These are phyloP conservation scores for Debaryomycetaceae sp. DNA, from an alignment of 1,139 yeast species.

Conservation along the genomic window DNA sequence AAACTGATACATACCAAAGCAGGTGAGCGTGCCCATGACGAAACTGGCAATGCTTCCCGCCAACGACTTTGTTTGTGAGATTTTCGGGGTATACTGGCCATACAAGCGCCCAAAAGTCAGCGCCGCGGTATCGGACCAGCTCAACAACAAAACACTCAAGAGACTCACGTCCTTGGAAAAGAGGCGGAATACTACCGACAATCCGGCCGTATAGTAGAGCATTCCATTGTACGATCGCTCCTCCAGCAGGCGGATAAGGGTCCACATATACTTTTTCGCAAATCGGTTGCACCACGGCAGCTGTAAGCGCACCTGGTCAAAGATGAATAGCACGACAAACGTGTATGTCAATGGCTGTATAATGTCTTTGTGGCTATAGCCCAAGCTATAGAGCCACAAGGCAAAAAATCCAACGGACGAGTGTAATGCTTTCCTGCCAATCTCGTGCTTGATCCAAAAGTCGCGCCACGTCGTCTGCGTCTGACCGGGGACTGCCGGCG, in stretches of 20 bases:
- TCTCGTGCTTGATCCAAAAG: slow-evolving; percentile 66
- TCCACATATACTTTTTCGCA: slow-evolving; percentile 61
- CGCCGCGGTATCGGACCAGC: slow-evolving; percentile 98
- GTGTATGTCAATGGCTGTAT: slow-evolving; percentile 47
- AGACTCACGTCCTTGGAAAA: slow-evolving; percentile 76
- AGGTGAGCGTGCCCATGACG: slow-evolving; percentile 54
- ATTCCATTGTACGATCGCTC: slow-evolving; percentile 66
- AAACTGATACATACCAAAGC: slow-evolving; percentile 60
- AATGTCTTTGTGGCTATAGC: slow-evolving; percentile 44
- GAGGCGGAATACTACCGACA: slow-evolving; percentile 53
- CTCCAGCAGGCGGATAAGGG: slow-evolving; percentile 77
- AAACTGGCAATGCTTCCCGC: slow-evolving; percentile 90
- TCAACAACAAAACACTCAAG: slow-evolving; percentile 64
- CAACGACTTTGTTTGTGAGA: slow-evolving; percentile 63
- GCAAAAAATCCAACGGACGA: slow-evolving; percentile 81
- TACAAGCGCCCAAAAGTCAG: slow-evolving; percentile 80
- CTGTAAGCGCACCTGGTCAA: slow-evolving; percentile 62
- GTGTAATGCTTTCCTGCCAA: slow-evolving; percentile 80
- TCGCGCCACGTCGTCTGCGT: slow-evolving; percentile 23
- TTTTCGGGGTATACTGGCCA: slow-evolving; percentile 76
- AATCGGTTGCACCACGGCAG: slow-evolving; percentile 48
- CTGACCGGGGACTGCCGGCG: slow-evolving; percentile 1
- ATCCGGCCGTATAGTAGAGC: slow-evolving; percentile 74
- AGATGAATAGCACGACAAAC: slow-evolving; percentile 43
- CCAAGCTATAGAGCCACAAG: slow-evolving; percentile 57